Conservation (phyloP, 2,329 filamentous ascomycete species). For the Sclerotinia borealis region DNA sequence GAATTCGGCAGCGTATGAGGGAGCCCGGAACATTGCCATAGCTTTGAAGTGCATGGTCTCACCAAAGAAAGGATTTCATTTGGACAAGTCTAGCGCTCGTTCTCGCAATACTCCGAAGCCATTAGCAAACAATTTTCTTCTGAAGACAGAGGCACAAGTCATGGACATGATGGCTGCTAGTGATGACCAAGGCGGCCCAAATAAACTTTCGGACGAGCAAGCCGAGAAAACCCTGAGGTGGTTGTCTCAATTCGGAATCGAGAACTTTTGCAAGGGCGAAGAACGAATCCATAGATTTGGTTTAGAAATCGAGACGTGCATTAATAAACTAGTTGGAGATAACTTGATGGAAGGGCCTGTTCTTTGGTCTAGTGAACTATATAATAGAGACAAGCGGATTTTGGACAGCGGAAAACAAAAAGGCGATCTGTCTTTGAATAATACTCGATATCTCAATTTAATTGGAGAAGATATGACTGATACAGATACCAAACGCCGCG, state of each 20-base stretch:
- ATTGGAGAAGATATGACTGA: slow-evolving; percentile 38
- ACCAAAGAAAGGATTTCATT: slow-evolving; percentile 40
- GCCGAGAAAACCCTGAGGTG: slow-evolving; percentile 78
- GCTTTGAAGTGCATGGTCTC: slow-evolving; percentile 87
- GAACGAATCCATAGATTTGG: slow-evolving; percentile 92
- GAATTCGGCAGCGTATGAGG: slow-evolving; percentile 81
- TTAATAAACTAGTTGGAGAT: slow-evolving; percentile 79
- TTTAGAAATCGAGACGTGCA: slow-evolving; percentile 80
- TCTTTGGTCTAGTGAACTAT: slow-evolving; percentile 88
- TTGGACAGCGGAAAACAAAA: slow-evolving; percentile 43
- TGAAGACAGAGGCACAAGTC: slow-evolving; percentile 77
- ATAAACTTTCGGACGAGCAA: slow-evolving; percentile 95
- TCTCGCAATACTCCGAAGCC: slow-evolving; percentile 33
- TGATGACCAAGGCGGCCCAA: slow-evolving; percentile 80
- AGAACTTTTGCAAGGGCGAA: slow-evolving; percentile 92
- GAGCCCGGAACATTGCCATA: slow-evolving; percentile 76
- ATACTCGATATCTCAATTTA: slow-evolving; percentile 42
- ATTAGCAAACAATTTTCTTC: slow-evolving; percentile 50
- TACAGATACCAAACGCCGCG: slow-evolving; percentile 25
- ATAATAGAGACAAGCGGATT: slow-evolving; percentile 64
- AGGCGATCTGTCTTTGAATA: slow-evolving; percentile 42
- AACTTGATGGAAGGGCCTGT: slow-evolving; percentile 79
- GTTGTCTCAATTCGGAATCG: slow-evolving; percentile 74
- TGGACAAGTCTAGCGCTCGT: slow-evolving; percentile 32
- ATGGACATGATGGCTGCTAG: slow-evolving; percentile 80